Conservation (phyloP, 2,329 filamentous ascomycete genomes). For the Mycosphaerella sp. region DNA sequence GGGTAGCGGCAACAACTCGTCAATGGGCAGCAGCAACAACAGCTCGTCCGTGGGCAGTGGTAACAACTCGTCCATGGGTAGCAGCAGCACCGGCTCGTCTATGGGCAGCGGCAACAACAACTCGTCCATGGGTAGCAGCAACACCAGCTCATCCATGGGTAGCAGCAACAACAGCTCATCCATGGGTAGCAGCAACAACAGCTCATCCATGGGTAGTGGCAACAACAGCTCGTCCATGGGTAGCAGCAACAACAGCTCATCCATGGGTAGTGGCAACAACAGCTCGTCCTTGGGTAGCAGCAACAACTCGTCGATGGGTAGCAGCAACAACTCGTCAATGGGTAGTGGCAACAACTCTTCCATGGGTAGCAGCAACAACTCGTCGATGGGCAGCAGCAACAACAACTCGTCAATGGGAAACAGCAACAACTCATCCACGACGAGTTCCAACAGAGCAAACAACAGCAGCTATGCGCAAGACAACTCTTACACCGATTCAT, state of each 20-base stretch:
- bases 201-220: neutral
- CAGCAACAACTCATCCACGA: neutral
- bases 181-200: neutral
- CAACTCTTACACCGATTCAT: neutral
- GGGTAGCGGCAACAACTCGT: neutral
- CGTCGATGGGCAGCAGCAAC: neutral
- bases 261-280: neutral
- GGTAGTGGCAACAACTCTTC: constrained; percentile 2
- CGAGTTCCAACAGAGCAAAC: neutral
- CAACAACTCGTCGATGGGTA: neutral
- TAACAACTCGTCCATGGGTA: neutral
- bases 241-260: constrained; percentile 1
- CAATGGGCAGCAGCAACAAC: neutral
- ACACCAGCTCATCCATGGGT: neutral
- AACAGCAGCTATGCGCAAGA: neutral
- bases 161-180: neutral
- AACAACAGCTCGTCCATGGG: constrained; percentile 2
- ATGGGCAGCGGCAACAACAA: neutral
- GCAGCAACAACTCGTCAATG: neutral
- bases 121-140: neutral
- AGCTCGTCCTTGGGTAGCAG: neutral
- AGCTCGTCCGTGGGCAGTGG: constrained; percentile 2
- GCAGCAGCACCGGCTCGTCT: too few species aligned
- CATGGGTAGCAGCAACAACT: neutral
- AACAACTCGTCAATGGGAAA: neutral